Conservation (phyloP, 2,329 filamentous ascomycete species). For the Diaporthe sp. region DNA sequence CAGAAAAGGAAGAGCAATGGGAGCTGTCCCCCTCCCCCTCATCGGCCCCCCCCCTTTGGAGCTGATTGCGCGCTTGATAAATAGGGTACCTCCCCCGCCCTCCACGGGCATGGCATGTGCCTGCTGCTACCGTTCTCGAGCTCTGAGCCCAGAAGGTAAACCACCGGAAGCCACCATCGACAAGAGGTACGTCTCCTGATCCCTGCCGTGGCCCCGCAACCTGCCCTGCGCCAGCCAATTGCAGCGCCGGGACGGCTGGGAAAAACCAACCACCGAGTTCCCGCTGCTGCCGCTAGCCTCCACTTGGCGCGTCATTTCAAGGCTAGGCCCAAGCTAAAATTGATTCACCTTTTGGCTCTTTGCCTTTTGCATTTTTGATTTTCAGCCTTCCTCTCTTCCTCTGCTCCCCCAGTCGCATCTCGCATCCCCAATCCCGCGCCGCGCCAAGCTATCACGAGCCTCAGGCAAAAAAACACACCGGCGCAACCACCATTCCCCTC, state of each 20-base stretch:
- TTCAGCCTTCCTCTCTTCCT: constrained; percentile 47
- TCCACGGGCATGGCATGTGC: constrained; percentile 52
- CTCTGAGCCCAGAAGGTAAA: constrained; percentile 25
- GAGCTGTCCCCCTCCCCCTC: constrained; percentile 20
- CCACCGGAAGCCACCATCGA: constrained; percentile 22
- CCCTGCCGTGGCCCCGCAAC: constrained; percentile 30
- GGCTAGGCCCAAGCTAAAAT: constrained; percentile 46
- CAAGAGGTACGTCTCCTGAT: constrained; percentile 33
- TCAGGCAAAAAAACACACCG: constrained; percentile 39
- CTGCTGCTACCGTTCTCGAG: constrained; percentile 27
- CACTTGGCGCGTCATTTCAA: constrained; percentile 43
- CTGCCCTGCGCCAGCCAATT: constrained; percentile 30
- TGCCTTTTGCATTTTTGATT: constrained; percentile 45
- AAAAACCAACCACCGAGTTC: constrained; percentile 42
- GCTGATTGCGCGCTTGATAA: constrained; percentile 50
- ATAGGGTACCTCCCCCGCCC: constrained; percentile 51
- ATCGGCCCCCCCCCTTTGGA: constrained; percentile 25
- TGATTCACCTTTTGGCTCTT: constrained; percentile 41
- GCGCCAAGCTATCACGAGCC: constrained; percentile 46
- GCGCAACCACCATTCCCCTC: constrained; percentile 37
- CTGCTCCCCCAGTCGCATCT: constrained; percentile 34
- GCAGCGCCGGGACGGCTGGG: constrained; percentile 17
- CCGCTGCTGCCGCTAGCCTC: constrained; percentile 35
- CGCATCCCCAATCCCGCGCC: constrained; percentile 41
- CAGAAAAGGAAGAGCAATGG: constrained; percentile 17